Evolutionary conservation across 2,329 filamentous ascomycete species (phyloP), one percentile per base, ranked within the genome.

Genomic region (Penicillium verrucosum): DNA sequence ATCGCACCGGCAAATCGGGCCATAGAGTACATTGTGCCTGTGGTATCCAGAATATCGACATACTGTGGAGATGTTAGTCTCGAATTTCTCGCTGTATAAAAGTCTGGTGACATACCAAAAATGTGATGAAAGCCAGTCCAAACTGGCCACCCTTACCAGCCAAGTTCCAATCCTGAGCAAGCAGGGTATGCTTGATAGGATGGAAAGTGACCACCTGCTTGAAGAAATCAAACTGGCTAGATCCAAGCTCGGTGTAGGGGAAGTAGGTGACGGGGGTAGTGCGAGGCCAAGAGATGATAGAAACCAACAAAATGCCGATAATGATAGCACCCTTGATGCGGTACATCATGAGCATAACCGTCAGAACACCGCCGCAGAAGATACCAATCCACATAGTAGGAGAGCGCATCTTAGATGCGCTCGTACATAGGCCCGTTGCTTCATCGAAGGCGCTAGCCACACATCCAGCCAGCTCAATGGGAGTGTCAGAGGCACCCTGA

Each of bases 21-120:
- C 90, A 96, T 95, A 21, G 89, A 89, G 77, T 95, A 96, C 57
- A 95, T 78, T 1, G 90, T 95, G 65, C 90, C 91, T 0, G 91
- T 96, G 63, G 85, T 87, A 73, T 95, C 91, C 43, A 96, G 84
- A 59, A 96, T 93, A 68, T 96, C 91, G 62, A 95, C 90, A 68
- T 96, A 95, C 69, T 71, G 46, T 4, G 5, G 5, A 14, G 18
- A 32, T 42, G 47, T 55, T 32, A 51, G 38, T 30, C 3, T 16
- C 25, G 2, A 8, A 21, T 5, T 8, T 23, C 11, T 41, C 2
- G 3, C 6, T 10, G 1, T n/a, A 42, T 32, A 10, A 0, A 16
- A n/a, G 5, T 14, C 2, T 3, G 12, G 11, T 5, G 1, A 53
- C 61, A 12, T 57, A 68, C 69, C 23, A 95, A 81, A 77, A 96